A percentile compares a stretch with the other conserved stretches of the same genome.
These are phyloP conservation scores for Symbiodinium natans DNA, from an alignment of 73 alveolate species.

Conservation along the genomic window DNA sequence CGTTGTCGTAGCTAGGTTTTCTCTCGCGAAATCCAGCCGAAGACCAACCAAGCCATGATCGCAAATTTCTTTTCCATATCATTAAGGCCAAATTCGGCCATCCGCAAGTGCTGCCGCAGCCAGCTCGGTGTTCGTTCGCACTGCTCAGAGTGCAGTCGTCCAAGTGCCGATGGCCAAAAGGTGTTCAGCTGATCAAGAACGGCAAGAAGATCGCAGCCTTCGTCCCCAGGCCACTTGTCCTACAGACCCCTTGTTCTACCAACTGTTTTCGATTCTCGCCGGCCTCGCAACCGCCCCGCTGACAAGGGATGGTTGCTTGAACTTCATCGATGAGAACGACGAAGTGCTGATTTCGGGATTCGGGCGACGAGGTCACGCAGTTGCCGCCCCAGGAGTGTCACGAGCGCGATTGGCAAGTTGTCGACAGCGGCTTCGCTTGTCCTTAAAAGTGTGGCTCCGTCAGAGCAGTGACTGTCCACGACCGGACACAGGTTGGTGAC, in stretches of 20 bases:
- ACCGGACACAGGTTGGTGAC: conserved; percentile 96
- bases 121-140: background rate
- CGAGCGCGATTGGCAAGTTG: background rate
- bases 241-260: too few relatives aligned
- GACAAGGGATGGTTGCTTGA: conserved; percentile 97
- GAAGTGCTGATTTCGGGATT: conserved; percentile 98
- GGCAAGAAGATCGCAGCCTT: conserved; percentile 98
- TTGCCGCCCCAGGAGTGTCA: background rate
- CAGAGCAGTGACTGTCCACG: background rate
- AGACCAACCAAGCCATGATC: too few relatives aligned
- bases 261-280: too few relatives aligned
- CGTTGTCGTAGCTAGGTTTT: background rate
- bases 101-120: conserved; percentile 96
- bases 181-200: conserved; percentile 98
- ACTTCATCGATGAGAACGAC: conserved; percentile 98
- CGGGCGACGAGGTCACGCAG: conserved; percentile 99
- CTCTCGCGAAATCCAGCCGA: too few relatives aligned
- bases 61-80: background rate
- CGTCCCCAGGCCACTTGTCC: conserved; percentile 96
- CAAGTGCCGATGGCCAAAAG: conserved; percentile 60
- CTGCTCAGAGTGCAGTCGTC: background rate
- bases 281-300: too few relatives aligned
- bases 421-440: background rate
- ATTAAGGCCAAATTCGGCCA: conserved; percentile 98
- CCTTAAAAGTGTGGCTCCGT: background rate